These are phyloP conservation scores for Colletotrichum destructivum DNA, from an alignment of 2,329 filamentous ascomycete genomes.

Conservation along the genomic window DNA sequence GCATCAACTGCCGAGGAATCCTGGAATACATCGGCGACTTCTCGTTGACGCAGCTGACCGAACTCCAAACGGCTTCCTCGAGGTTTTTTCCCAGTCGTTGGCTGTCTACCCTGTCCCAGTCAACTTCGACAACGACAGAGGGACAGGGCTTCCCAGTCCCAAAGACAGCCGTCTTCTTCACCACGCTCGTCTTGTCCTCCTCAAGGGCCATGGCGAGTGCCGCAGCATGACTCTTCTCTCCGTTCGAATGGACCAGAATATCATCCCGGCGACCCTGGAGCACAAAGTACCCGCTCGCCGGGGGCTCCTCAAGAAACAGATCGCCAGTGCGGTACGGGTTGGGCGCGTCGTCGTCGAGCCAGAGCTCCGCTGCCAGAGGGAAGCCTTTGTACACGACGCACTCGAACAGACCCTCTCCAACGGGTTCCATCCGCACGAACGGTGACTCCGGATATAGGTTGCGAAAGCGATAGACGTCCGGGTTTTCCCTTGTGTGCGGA, in stretches of 20 bases:
- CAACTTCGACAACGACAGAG: conserved; percentile 21
- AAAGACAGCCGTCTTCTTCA: conserved; percentile 24
- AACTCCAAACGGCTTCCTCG: conserved; percentile 25
- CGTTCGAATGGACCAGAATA: conserved; percentile 22
- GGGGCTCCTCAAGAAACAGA: conserved; percentile 28
- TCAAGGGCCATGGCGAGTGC: conserved; percentile 25
- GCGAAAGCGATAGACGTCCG: conserved; percentile 32
- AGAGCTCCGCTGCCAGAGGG: conserved; percentile 31
- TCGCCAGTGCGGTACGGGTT: conserved; percentile 33
- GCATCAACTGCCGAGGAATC: conserved; percentile 16
- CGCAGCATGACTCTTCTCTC: conserved; percentile 29
- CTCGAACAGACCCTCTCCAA: conserved; percentile 27
- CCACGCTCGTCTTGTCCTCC: conserved; percentile 7
- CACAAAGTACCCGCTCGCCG: conserved; percentile 21
- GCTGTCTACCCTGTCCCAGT: conserved; percentile 3
- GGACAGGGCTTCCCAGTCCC: conserved; percentile 28
- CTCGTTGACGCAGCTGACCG: conserved; percentile 10
- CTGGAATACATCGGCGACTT: conserved; percentile 13
- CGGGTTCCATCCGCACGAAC: conserved; percentile 14
- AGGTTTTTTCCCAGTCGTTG: not conserved
- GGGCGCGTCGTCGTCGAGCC: conserved; percentile 12
- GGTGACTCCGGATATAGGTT: conserved; percentile 32
- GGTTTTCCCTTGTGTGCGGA: conserved; percentile 34
- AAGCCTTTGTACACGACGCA: conserved; percentile 32
- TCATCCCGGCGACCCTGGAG: conserved; percentile 33